Evolutionary conservation across 805 yeast genomes (phyloP), one percentile per base, ranked within the genome.

Genomic region (Candida verbasci): DNA sequence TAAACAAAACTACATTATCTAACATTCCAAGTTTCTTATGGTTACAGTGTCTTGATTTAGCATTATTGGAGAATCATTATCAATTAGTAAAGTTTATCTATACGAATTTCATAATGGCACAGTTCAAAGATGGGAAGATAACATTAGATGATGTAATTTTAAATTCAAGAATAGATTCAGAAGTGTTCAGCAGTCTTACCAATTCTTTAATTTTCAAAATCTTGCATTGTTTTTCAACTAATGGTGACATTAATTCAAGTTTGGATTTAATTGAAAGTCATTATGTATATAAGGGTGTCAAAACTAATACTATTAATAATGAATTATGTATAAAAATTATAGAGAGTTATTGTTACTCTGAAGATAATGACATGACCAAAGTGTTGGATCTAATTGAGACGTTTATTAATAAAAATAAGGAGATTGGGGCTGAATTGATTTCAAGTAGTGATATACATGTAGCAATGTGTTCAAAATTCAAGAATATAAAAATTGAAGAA

Each of bases 161-260:
- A 38, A 37, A 24, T 17, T 29, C 37, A 5, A 4, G 4, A 8
- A 7, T 8, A 28, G 34, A 24, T 10, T 35, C 30, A 17, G 28
- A 16, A 31, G 29, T 48, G 12, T 45, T 52, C 22, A 37, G 39
- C 17, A 42, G 58, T 1, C 31, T 62, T 4, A 51, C 47, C 9
- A 60, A 56, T 12, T 32, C 41, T 3, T 43, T 55, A 23, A 42
- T 62, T 5, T 39, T 43, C 22, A 53, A 48, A 33, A 53, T 62
- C 5, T 47, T 68, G 18, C 62, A 57, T 23, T 46, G 55, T 0
- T 49, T 67, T 9, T 46, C 68, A 2, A 40, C 49, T 3, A 49
- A 58, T 34, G 73, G 73, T 5, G 73, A 68, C 42, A 61, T 64
- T 5, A 33, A 50, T 11, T 58, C 54, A 55, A 55, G 68, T 1